Conservation (phyloP, 495 filamentous ascomycete species). For the Xylaria castorea region DNA sequence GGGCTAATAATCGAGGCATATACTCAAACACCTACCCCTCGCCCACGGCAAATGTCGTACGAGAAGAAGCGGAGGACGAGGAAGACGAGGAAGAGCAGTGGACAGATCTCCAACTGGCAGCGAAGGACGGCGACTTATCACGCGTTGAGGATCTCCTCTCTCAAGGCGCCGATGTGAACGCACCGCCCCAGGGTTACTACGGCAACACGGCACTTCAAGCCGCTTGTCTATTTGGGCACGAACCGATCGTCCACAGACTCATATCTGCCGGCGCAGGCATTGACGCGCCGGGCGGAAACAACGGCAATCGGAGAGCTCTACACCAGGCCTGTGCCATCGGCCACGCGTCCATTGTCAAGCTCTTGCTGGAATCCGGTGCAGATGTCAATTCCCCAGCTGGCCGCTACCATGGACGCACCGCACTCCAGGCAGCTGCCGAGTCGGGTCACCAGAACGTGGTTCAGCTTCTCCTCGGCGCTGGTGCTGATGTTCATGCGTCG, state of each 20-base stretch:
- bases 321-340: constrained; percentile 40
- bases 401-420: constrained; percentile 39
- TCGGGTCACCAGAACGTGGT: constrained; percentile 32
- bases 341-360: constrained; percentile 34
- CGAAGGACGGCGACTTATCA: constrained; percentile 30
- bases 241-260: constrained; percentile 36
- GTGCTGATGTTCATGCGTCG: constrained; percentile 40
- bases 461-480: constrained; percentile 35
- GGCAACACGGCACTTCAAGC: constrained; percentile 46
- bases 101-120: constrained; percentile 38
- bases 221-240: constrained; percentile 41
- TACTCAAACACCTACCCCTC: not conserved
- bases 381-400: constrained; percentile 33
- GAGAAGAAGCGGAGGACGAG: constrained; percentile 18
- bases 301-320: constrained; percentile 40
- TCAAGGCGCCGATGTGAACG: constrained; percentile 36
- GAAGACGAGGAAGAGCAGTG: constrained; percentile 29
- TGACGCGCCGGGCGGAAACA: constrained; percentile 42
- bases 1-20: not conserved
- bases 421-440: constrained; percentile 43
- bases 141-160: constrained; percentile 31
- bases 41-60: not conserved
- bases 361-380: constrained; percentile 34
- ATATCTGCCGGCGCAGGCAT: constrained; percentile 38
- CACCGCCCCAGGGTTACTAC: constrained; percentile 39